Conservation (phyloP, 192 early-diverging fungal genomes). For the Backusella circina region DNA sequence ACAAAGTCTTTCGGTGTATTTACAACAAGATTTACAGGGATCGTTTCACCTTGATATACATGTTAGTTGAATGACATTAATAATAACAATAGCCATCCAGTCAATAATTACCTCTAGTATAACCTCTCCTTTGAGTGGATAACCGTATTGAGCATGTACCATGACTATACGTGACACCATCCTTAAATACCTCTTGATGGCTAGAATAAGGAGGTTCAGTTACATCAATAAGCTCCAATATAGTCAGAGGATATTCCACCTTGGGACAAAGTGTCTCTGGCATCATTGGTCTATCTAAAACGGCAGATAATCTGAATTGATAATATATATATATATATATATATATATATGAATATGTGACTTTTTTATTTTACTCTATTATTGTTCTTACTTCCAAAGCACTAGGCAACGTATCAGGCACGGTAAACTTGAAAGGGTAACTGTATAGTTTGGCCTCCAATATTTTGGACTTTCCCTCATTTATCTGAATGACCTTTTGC, state of each 20-base stretch:
- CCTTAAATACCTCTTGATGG: slow-evolving; percentile 7
- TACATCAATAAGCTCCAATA: slow-evolving; percentile 32
- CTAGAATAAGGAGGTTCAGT: background rate
- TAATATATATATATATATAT: background rate
- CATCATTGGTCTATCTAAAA: slow-evolving; percentile 30
- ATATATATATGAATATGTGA: too few relatives aligned
- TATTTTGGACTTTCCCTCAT: slow-evolving; percentile 1
- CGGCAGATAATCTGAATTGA: slow-evolving; percentile 18
- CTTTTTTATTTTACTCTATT: too few relatives aligned
- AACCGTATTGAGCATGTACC: background rate
- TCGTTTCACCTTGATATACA: slow-evolving; percentile 6
- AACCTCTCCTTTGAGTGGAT: slow-evolving; percentile 20
- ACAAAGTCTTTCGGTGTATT: slow-evolving; percentile 2
- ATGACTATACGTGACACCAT: background rate
- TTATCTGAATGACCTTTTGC: slow-evolving; percentile 6
- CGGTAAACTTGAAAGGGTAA: slow-evolving; percentile 34
- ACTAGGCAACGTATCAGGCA: slow-evolving; percentile 34
- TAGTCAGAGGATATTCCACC: slow-evolving; percentile 23
- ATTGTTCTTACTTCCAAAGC: slow-evolving; percentile 25
- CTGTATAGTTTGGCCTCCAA: slow-evolving; percentile 27
- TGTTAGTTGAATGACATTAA: background rate
- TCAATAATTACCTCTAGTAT: slow-evolving; percentile 18
- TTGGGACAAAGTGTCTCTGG: slow-evolving; percentile 25
- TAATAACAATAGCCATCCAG: background rate
- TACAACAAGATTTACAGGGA: slow-evolving; percentile 14